Conservation (phyloP, 2,329 filamentous ascomycete genomes). For the Gliomastix tumulicola region DNA sequence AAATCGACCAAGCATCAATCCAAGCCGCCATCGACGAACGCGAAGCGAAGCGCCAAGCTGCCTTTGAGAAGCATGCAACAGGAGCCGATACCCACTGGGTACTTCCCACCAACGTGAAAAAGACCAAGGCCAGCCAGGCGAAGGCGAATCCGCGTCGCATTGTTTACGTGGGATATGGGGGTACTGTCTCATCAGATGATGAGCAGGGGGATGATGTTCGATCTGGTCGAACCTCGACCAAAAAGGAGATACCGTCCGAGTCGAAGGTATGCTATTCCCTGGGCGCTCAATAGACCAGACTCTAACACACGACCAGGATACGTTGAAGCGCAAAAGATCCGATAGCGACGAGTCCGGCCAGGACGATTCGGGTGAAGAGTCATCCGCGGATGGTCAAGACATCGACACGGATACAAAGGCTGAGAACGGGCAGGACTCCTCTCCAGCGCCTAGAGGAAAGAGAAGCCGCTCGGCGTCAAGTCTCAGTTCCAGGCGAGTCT, state of each 20-base stretch:
- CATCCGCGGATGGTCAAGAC: constrained; percentile 6
- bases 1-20: constrained; percentile 52
- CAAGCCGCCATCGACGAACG: constrained; percentile 59
- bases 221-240: constrained; percentile 27
- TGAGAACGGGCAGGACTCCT: no score
- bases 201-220: constrained; percentile 23
- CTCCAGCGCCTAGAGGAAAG: no score
- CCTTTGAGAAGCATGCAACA: constrained; percentile 54
- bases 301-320: no score
- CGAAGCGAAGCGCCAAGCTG: constrained; percentile 56
- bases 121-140: constrained; percentile 14
- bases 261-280: no score
- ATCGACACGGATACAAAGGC: no score
- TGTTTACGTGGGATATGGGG: constrained; percentile 49
- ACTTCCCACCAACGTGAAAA: constrained; percentile 40
- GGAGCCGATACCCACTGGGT: constrained; percentile 69
- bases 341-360: constrained; percentile 13
- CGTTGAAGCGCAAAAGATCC: constrained; percentile 11
- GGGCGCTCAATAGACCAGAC: no score
- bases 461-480: constrained; percentile 22
- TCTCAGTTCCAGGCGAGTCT: constrained; percentile 16
- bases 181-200: constrained; percentile 35
- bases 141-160: constrained; percentile 41
- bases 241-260: no score
- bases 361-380: constrained; percentile 2